These are phyloP conservation scores for Neurospora sp. DNA, from an alignment of 2,329 filamentous ascomycete species.

Conservation along the genomic window DNA sequence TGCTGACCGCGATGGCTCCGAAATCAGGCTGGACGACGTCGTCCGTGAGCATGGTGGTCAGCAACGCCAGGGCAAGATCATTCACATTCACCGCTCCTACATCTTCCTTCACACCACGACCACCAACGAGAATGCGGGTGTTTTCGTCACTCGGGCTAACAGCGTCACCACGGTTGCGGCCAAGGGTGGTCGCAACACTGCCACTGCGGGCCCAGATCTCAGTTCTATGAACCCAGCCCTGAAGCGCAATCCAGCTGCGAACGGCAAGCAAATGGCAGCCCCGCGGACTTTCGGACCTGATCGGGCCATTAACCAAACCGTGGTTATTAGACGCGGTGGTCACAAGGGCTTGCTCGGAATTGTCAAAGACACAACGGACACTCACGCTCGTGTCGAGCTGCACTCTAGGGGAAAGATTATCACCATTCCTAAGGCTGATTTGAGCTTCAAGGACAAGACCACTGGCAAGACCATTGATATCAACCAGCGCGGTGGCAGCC, in stretches of 20 bases:
- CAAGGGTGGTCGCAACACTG: constrained; percentile 69
- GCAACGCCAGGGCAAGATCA: constrained; percentile 75
- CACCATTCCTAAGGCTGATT: constrained; percentile 67
- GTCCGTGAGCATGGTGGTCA: constrained; percentile 87
- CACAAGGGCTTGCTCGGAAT: constrained; percentile 93
- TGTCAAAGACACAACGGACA: constrained; percentile 87
- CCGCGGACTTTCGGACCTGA: constrained; percentile 76
- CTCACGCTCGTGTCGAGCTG: constrained; percentile 78
- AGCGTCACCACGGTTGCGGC: constrained; percentile 86
- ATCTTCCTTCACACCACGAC: constrained; percentile 82
- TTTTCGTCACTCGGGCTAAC: constrained; percentile 78
- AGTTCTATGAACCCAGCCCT: constrained; percentile 87
- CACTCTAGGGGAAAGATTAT: constrained; percentile 92
- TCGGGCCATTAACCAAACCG: constrained; percentile 79
- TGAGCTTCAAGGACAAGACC: constrained; percentile 78
- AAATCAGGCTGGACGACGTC: constrained; percentile 84
- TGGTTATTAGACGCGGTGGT: constrained; percentile 75
- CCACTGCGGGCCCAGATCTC: constrained; percentile 62
- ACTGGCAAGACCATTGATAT: constrained; percentile 74
- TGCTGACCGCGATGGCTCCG: constrained; percentile 84
- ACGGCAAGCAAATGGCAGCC: constrained; percentile 44
- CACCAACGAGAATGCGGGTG: constrained; percentile 75
- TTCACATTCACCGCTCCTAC: constrained; percentile 89
- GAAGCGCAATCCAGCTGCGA: constrained; percentile 54
- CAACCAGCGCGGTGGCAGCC: constrained; percentile 30